Conservation (phyloP, 768 basidiomycete species). For the Suillus cothurnatus region DNA sequence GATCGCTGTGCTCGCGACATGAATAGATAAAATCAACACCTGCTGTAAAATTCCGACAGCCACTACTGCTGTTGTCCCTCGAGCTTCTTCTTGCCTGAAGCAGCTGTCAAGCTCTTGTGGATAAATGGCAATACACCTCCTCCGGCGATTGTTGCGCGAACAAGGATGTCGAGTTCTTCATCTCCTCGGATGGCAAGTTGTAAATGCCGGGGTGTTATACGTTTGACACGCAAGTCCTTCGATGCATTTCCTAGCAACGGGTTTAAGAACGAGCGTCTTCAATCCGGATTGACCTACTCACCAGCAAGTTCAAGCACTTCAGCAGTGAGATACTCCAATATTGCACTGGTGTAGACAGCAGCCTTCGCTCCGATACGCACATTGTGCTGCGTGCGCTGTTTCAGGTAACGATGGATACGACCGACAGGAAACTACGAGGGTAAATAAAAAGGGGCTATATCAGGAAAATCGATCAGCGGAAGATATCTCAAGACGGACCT, state of each 20-base stretch:
- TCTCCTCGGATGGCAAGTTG: conserved; percentile 97
- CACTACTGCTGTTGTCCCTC: conserved; percentile 27
- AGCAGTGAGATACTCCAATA: conserved; percentile 94
- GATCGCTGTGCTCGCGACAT: neutral
- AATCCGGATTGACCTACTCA: conserved; percentile 35
- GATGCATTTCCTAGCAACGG: conserved; percentile 81
- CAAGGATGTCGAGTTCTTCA: conserved; percentile 95
- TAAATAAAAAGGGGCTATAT: conserved; percentile 4
- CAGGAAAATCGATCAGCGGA: conserved; percentile 4
- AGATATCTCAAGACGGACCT: conserved; percentile 48
- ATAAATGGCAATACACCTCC: conserved; percentile 89
- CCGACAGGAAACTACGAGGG: conserved; percentile 84
- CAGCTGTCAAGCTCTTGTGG: conserved; percentile 74
- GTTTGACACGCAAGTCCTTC: conserved; percentile 95
- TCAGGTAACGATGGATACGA: conserved; percentile 95
- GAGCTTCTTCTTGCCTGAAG: conserved; percentile 52
- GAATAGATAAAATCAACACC: neutral
- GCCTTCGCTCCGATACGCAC: conserved; percentile 97
- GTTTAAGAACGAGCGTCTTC: neutral
- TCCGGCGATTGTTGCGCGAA: conserved; percentile 91
- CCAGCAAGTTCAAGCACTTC: conserved; percentile 96
- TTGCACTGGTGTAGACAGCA: conserved; percentile 94
- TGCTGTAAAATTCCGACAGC: conserved; percentile 7
- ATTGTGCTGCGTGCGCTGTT: conserved; percentile 90
- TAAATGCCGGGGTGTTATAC: conserved; percentile 94